Evolutionary conservation across 169 alveolate genomes (phyloP), one percentile per base, ranked within the genome.

Genomic region (Eimeria tenella): DNA sequence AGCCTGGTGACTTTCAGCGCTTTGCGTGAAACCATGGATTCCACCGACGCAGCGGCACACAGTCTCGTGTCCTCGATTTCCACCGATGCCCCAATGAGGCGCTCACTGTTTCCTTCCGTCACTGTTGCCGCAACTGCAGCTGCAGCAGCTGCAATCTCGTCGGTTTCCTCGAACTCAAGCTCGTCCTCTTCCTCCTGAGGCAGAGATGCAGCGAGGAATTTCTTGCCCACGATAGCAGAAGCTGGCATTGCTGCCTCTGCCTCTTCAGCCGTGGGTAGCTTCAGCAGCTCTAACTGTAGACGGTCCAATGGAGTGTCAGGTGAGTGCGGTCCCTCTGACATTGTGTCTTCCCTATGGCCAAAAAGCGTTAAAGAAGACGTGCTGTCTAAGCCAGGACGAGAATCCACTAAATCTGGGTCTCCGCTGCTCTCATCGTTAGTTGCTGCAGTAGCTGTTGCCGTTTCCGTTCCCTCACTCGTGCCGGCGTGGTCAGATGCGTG

Each of bases 161-260:
- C 86, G 5, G 19, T 31, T 11, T 52, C 86, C 10, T 11, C 25
- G 19, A 6, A 23, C 4, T 49, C 25, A 7, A 11, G 4, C 25
- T 21, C 65, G 42, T 50, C 49, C 50, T 77, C 86, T 10, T 6
- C 15, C 5, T 77, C 68, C 4, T 4, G 65, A 0, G 7, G 17
- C 7, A 77, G 50, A 0, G 13, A 17, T 17, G 19, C 55, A 11
- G 86, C 86, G 2, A 77, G 68, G 58, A 77, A 77, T 4, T 11
- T 25, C 19, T 77, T 77, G 5, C 86, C 86, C 17, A 3, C n/a
- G 1, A 77, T 25, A 49, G 42, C 86, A 0, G 65, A 53, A 21
- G 7, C 15, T 11, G 86, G 68, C 50, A 77, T 50, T 9, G 19
- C 13, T 11, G 86, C 63, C 50, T 77, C 86, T 50, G 86, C 86